These are phyloP conservation scores for Quercus gilva DNA, from an alignment of 306 rosid genomes.

Conservation along the genomic window DNA sequence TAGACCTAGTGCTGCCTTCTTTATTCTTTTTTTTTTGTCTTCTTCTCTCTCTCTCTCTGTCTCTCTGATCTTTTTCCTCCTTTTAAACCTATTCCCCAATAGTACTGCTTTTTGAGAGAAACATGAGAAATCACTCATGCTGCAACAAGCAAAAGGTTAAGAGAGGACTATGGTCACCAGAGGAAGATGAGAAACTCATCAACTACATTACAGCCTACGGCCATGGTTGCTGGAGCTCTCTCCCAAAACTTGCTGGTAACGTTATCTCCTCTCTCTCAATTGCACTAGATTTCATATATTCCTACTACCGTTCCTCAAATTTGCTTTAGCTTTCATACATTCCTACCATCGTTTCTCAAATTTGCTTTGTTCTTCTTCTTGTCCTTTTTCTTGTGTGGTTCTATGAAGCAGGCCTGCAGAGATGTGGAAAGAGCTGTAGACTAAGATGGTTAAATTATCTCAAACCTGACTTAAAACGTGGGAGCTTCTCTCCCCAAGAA, in stretches of 20 bases:
- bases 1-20: not conserved
- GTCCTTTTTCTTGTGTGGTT: not conserved
- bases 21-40: not conserved
- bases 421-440: conserved; percentile 98
- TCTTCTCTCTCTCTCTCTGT: not conserved
- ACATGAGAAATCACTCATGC: conserved; percentile 88
- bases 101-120: not conserved
- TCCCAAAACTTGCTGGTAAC: conserved; percentile 83
- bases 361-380: no score
- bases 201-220: conserved; percentile 81
- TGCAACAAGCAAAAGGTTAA: conserved; percentile 98
- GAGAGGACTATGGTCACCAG: conserved; percentile 98
- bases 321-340: not conserved
- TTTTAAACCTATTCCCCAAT: conserved; percentile 5
- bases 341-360: not conserved
- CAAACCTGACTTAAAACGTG: conserved; percentile 93
- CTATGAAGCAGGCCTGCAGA: conserved; percentile 53
- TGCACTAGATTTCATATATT: not conserved
- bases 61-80: not conserved
- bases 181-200: conserved; percentile 93
- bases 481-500: conserved; percentile 93
- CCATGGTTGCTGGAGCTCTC: conserved; percentile 98
- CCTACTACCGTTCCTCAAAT: not conserved
- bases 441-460: conserved; percentile 94
- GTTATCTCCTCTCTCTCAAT: not conserved